phyloP scores from a whole-genome alignment of 306 rosid genomes.

The Casuarina glauca region DNA sequence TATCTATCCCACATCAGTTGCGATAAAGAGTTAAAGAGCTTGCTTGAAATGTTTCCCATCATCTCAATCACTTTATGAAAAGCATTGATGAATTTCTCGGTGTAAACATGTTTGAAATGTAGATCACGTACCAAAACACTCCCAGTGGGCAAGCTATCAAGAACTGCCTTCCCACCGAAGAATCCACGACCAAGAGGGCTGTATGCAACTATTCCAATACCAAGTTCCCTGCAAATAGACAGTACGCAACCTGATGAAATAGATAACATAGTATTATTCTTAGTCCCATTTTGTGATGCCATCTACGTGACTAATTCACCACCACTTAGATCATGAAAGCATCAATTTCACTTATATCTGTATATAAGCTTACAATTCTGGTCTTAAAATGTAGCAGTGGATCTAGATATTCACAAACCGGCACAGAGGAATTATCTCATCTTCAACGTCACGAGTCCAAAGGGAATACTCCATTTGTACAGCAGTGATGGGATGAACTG shows the following conservation, averaged over 20 bases:
- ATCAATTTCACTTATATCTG: background rate
- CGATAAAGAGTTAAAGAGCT: too few species aligned
- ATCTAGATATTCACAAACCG: slow-evolving; percentile 36
- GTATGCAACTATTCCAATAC: slow-evolving; percentile 70
- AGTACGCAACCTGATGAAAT: background rate
- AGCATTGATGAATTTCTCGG: too few species aligned
- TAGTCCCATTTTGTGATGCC: background rate
- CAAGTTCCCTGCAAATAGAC: slow-evolving; percentile 50
- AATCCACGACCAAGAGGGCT: slow-evolving; percentile 79
- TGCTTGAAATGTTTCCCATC: too few species aligned
- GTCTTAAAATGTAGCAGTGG: background rate
- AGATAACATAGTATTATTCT: background rate
- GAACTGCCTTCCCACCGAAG: slow-evolving; percentile 69
- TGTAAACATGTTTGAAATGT: too few species aligned
- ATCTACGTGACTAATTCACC: background rate
- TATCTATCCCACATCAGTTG: too few species aligned
- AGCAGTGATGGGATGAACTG: slow-evolving; percentile 79
- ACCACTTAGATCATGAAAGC: background rate
- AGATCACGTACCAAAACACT: slow-evolving; percentile 50
- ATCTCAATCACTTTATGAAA: too few species aligned
- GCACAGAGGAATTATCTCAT: slow-evolving; percentile 67
- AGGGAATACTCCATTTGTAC: slow-evolving; percentile 74
- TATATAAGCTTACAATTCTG: background rate
- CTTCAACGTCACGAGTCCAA: slow-evolving; percentile 65
- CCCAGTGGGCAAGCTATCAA: slow-evolving; percentile 50